These are phyloP conservation scores for Tetrahymena elliotti DNA, from an alignment of 73 alveolate species.

Conservation along the genomic window DNA sequence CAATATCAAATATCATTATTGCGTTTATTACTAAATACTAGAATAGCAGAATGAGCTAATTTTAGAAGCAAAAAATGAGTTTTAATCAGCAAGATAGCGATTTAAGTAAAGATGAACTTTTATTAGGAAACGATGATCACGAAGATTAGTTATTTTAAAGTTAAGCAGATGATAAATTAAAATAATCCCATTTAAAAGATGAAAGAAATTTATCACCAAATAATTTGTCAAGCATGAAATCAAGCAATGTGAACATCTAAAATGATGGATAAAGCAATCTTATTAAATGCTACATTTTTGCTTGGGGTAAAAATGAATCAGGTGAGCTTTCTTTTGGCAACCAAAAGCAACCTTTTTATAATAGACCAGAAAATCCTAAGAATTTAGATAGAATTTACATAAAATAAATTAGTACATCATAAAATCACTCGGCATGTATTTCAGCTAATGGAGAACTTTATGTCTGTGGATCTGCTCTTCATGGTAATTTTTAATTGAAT, in stretches of 20 bases:
- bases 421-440: slow-evolving; percentile 80
- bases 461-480: slow-evolving; percentile 90
- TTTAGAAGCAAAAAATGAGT: neutral
- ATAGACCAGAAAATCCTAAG: slow-evolving; percentile 70
- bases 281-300: slow-evolving; percentile 10
- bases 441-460: slow-evolving; percentile 79
- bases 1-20: neutral
- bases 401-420: slow-evolving; percentile 74
- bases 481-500: slow-evolving; percentile 34
- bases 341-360: slow-evolving; percentile 21
- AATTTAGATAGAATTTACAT: slow-evolving; percentile 61
- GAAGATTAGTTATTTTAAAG: neutral
- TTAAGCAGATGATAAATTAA: neutral
- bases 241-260: neutral
- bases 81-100: neutral
- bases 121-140: neutral
- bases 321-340: slow-evolving; percentile 92
- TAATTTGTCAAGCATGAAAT: neutral
- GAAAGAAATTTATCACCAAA: neutral
- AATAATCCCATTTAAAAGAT: neutral
- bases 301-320: slow-evolving; percentile 93
- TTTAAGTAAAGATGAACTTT: neutral
- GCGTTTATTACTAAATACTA: neutral
- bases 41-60: neutral
- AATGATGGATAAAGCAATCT: neutral